Evolutionary conservation across 768 basidiomycete genomes (phyloP).

Genomic region (Boletus coccyginus): DNA sequence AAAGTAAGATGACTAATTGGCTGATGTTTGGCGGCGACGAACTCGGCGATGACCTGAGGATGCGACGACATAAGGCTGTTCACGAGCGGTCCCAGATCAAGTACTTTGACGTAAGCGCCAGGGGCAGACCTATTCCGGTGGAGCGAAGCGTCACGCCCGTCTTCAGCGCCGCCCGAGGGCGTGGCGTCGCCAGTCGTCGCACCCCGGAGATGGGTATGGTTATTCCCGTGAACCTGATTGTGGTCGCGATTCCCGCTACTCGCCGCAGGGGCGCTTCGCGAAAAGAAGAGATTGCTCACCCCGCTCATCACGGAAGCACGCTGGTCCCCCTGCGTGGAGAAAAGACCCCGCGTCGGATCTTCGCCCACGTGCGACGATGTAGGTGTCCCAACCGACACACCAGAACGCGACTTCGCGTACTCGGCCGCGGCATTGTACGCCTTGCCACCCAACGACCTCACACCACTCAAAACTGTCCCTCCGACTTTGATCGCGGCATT

Average conservation of each 20-base stretch:
- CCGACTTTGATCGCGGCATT: constrained; percentile 57
- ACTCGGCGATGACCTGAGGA: constrained; percentile 43
- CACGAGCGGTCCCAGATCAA: constrained; percentile 49
- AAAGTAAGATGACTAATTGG: constrained; percentile 48
- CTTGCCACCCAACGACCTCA: constrained; percentile 61
- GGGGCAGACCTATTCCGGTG: constrained; percentile 15
- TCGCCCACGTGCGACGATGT: constrained; percentile 4
- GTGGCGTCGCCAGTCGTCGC: constrained; percentile 6
- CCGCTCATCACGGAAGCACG: constrained; percentile 25
- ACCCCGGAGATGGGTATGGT: constrained; percentile 11
- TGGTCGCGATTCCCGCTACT: constrained; percentile 16
- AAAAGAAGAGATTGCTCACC: constrained; percentile 46
- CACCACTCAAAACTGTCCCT: constrained; percentile 58
- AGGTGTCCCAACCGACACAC: background rate
- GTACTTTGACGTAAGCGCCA: constrained; percentile 50
- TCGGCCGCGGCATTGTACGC: constrained; percentile 49
- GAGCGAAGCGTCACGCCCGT: constrained; percentile 4
- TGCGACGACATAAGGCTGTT: constrained; percentile 14
- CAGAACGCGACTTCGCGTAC: constrained; percentile 38
- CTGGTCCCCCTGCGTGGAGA: constrained; percentile 20
- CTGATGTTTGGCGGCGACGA: constrained; percentile 46
- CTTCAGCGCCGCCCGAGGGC: constrained; percentile 13
- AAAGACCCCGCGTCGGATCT: constrained; percentile 15
- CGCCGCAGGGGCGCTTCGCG: constrained; percentile 59
- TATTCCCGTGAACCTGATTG: constrained; percentile 5